Conservation (phyloP, 208 protist genomes). For the Angomonas desouzai region DNA sequence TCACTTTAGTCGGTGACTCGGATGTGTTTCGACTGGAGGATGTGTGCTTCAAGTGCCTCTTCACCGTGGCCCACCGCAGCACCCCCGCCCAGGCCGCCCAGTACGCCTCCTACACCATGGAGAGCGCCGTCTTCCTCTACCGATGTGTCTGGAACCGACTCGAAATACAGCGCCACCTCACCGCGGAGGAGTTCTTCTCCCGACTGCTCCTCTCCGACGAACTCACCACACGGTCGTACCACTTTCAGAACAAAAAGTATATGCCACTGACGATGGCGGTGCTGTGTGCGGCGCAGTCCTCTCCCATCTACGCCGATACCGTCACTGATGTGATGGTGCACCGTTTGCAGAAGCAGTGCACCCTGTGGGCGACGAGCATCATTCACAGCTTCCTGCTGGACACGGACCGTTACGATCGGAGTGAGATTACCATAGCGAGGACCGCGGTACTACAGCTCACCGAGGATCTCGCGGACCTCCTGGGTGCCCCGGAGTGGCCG, state of each 20-base stretch:
- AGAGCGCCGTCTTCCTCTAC: constrained; percentile 53
- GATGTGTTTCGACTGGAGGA: constrained; percentile 76
- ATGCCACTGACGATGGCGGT: constrained; percentile 64
- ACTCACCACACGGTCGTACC: constrained; percentile 34
- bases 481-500: constrained; percentile 70
- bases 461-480: constrained; percentile 70
- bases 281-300: constrained; percentile 72
- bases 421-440: constrained; percentile 34
- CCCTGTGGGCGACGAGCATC: constrained; percentile 38
- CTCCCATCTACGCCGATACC: constrained; percentile 22
- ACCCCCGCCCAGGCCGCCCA: constrained; percentile 27
- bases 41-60: constrained; percentile 56
- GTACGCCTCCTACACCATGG: constrained; percentile 58
- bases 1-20: constrained; percentile 40
- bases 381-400: constrained; percentile 36
- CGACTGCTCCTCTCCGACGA: constrained; percentile 37
- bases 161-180: constrained; percentile 32
- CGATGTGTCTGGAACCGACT: constrained; percentile 68
- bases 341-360: constrained; percentile 58
- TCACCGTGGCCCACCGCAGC: constrained; percentile 29
- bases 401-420: constrained; percentile 19
- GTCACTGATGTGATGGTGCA: constrained; percentile 17
- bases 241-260: constrained; percentile 30
- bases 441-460: constrained; percentile 36
- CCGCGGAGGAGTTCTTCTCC: constrained; percentile 44